phyloP scores from a whole-genome alignment of 2,329 filamentous ascomycete species.

The Hansfordia pulvinata region DNA sequence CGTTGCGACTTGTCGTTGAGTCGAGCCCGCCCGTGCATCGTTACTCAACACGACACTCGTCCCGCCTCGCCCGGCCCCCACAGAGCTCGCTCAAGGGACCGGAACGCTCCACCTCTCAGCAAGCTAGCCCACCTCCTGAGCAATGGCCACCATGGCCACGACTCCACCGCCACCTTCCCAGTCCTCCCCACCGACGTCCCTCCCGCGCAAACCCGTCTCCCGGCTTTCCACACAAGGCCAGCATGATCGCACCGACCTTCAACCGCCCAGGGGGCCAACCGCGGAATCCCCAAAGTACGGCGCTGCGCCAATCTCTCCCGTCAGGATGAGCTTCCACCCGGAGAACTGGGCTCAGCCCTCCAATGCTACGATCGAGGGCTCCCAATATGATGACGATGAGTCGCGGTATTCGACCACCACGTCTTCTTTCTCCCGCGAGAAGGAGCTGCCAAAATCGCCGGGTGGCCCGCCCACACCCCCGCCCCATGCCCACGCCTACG shows the following conservation, averaged over 20 bases:
- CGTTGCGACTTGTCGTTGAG: too few species aligned
- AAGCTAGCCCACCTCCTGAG: conserved; percentile 4
- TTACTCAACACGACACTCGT: too few species aligned
- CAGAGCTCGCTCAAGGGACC: too few species aligned
- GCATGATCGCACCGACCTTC: too few species aligned
- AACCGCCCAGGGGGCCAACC: conserved; percentile 12
- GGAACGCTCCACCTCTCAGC: neutral
- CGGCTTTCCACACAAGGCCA: too few species aligned
- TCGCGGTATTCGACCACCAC: too few species aligned
- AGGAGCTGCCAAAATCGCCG: too few species aligned
- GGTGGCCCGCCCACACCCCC: too few species aligned
- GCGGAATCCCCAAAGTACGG: conserved; percentile 24
- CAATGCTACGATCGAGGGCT: conserved; percentile 35
- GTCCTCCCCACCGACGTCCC: conserved; percentile 13
- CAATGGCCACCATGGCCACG: conserved; percentile 16
- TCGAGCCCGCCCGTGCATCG: too few species aligned
- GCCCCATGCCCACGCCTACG: conserved; percentile 1
- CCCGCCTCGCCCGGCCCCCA: too few species aligned
- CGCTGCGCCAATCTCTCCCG: conserved; percentile 41
- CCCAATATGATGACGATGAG: conserved; percentile 11
- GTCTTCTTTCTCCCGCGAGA: too few species aligned
- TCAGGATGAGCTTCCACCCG: conserved; percentile 37
- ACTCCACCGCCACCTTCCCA: conserved; percentile 12
- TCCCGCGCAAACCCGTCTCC: conserved; percentile 12
- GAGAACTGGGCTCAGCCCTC: conserved; percentile 39